These are phyloP conservation scores for Tuber umbilicatum DNA, from an alignment of 495 filamentous ascomycete genomes.

Conservation along the genomic window DNA sequence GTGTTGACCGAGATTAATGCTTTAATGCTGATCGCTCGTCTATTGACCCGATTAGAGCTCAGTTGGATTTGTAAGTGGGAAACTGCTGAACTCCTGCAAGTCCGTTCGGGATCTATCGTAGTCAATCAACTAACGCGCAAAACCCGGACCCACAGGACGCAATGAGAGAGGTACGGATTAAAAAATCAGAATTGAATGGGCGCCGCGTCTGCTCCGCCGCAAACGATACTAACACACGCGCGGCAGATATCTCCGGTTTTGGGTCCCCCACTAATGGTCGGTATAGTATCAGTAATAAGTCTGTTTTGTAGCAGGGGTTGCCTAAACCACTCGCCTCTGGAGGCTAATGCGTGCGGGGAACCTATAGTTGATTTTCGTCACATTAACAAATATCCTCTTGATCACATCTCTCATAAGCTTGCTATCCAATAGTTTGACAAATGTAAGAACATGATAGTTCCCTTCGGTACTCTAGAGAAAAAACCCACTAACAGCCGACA, in stretches of 20 bases:
- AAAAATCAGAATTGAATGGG: slow-evolving; percentile 48
- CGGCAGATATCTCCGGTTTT: slow-evolving; percentile 49
- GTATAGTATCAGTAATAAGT: slow-evolving; percentile 10
- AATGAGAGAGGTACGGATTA: slow-evolving; percentile 49
- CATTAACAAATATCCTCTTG: slow-evolving; percentile 81
- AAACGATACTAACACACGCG: slow-evolving; percentile 28
- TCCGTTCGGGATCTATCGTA: slow-evolving; percentile 16
- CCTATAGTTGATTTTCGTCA: slow-evolving; percentile 62
- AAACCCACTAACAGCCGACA: slow-evolving; percentile 9
- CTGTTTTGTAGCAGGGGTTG: not conserved
- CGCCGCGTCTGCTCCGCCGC: slow-evolving; percentile 42
- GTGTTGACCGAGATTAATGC: slow-evolving; percentile 39
- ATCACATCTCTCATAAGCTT: slow-evolving; percentile 87
- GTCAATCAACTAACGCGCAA: slow-evolving; percentile 22
- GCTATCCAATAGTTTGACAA: slow-evolving; percentile 80
- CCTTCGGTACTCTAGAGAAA: not conserved
- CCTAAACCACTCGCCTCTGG: not conserved
- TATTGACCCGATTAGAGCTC: slow-evolving; percentile 49
- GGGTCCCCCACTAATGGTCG: slow-evolving; percentile 64
- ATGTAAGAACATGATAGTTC: slow-evolving; percentile 52
- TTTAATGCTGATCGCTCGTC: slow-evolving; percentile 41
- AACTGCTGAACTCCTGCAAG: slow-evolving; percentile 7
- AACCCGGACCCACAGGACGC: slow-evolving; percentile 36
- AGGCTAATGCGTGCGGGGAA: slow-evolving; percentile 8
- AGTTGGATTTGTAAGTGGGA: slow-evolving; percentile 66